These are phyloP conservation scores for Exobasidium rhododendri DNA, from an alignment of 1,284 basidiomycete species.

Conservation along the genomic window DNA sequence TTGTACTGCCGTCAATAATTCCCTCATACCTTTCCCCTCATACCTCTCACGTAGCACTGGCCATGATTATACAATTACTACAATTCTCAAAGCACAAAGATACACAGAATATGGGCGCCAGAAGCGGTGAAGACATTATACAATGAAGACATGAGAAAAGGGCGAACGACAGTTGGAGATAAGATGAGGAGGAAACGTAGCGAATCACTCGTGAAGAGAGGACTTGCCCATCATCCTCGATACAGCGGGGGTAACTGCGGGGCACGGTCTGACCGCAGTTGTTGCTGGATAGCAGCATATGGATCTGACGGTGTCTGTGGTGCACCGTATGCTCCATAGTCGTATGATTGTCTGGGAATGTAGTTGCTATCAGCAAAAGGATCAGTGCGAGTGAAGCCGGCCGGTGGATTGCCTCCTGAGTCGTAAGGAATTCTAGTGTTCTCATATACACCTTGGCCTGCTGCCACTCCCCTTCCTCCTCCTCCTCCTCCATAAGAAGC, in stretches of 20 bases:
- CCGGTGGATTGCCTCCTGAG: not conserved
- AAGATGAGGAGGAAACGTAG: too few species aligned
- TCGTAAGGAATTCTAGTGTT: conserved; percentile 19
- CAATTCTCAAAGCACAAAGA: not conserved
- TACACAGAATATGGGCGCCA: too few species aligned
- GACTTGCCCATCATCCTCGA: not conserved
- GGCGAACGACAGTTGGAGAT: too few species aligned
- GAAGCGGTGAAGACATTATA: too few species aligned
- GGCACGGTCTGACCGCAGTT: conserved; percentile 21
- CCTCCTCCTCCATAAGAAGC: conserved; percentile 12
- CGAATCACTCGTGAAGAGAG: too few species aligned
- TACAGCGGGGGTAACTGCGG: conserved; percentile 24
- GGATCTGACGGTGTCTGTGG: conserved; percentile 25
- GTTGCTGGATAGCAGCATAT: conserved; percentile 30
- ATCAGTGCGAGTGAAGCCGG: conserved; percentile 22
- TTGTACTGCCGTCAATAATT: not conserved
- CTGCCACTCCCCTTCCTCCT: too few species aligned
- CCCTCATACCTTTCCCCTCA: not conserved
- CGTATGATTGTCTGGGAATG: conserved; percentile 11
- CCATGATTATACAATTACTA: not conserved
- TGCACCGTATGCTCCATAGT: conserved; percentile 23
- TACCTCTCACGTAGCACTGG: not conserved
- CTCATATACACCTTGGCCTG: too few species aligned
- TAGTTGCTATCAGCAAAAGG: conserved; percentile 22
- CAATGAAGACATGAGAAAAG: too few species aligned